phyloP scores from a whole-genome alignment of 2,329 filamentous ascomycete species.

The Clarireedia hainanense region DNA sequence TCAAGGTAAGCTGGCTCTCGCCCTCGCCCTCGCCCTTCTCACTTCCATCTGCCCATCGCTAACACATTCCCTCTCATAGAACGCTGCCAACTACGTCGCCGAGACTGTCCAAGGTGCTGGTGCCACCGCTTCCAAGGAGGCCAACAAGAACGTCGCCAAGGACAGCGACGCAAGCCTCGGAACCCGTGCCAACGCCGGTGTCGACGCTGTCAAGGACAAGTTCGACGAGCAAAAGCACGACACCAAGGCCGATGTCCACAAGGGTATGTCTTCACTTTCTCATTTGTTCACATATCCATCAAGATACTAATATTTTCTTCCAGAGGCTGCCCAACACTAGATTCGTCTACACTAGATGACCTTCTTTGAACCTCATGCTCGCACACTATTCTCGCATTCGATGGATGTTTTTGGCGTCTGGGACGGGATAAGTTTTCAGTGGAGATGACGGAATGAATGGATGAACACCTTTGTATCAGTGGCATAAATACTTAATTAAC shows the following conservation, averaged over 20 bases:
- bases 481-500: slow-evolving; percentile 5
- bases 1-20: slow-evolving; percentile 24
- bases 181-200: slow-evolving; percentile 42
- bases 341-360: slow-evolving; percentile 8
- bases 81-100: slow-evolving; percentile 48
- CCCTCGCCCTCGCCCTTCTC: background rate
- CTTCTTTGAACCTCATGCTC: background rate
- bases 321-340: slow-evolving; percentile 31
- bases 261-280: slow-evolving; percentile 27
- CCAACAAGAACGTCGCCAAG: slow-evolving; percentile 51
- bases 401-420: slow-evolving; percentile 7
- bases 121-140: slow-evolving; percentile 46
- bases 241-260: slow-evolving; percentile 40
- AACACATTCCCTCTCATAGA: slow-evolving; percentile 23
- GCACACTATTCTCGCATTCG: background rate
- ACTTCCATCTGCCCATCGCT: background rate
- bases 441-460: background rate
- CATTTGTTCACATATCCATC: background rate
- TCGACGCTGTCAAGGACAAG: slow-evolving; percentile 46
- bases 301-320: slow-evolving; percentile 8
- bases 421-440: background rate
- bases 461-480: slow-evolving; percentile 3
- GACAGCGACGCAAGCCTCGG: slow-evolving; percentile 36
- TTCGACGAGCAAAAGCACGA: slow-evolving; percentile 44
- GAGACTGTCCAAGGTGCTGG: slow-evolving; percentile 44